A percentile compares a stretch with the other conserved stretches of the same genome.
These are phyloP conservation scores for Penicillium sclerotiorum DNA, from an alignment of 2,329 filamentous ascomycete genomes.

Conservation along the genomic window DNA sequence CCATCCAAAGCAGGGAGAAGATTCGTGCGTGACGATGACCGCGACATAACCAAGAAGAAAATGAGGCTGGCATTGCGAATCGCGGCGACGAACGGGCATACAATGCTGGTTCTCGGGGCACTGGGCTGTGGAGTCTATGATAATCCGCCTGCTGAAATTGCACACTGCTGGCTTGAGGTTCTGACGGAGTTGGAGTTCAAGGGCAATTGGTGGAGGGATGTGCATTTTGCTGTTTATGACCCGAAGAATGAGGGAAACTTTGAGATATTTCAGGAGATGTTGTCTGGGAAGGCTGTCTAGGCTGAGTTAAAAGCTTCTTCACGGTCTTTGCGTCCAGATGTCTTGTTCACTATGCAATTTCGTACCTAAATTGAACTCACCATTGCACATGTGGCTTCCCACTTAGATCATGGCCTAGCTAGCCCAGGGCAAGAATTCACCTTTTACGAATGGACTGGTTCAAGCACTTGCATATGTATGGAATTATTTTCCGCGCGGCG, in stretches of 20 bases:
- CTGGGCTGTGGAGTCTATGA: conserved; percentile 4
- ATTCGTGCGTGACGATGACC: neutral
- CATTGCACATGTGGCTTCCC: no score
- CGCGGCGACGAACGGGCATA: neutral
- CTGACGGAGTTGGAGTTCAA: neutral
- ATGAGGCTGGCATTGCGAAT: conserved; percentile 1
- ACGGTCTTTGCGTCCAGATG: no score
- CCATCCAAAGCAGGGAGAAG: neutral
- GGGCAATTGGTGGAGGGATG: neutral
- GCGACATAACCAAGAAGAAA: neutral
- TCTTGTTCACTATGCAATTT: no score
- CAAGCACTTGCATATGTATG: no score
- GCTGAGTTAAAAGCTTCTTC: no score
- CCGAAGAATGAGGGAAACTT: neutral
- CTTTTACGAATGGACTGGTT: no score
- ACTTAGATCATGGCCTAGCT: no score
- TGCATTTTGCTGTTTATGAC: conserved; percentile 2
- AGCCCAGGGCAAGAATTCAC: no score
- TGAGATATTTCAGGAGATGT: neutral
- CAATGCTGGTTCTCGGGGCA: neutral
- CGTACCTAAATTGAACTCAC: no score
- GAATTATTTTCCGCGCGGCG: no score
- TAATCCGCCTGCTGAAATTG: conserved; percentile 1
- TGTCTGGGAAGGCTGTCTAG: neutral
- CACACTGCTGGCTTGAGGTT: conserved; percentile 1